Evolutionary conservation across 768 basidiomycete genomes (phyloP).

Genomic region (Holtermannia corniformis): DNA sequence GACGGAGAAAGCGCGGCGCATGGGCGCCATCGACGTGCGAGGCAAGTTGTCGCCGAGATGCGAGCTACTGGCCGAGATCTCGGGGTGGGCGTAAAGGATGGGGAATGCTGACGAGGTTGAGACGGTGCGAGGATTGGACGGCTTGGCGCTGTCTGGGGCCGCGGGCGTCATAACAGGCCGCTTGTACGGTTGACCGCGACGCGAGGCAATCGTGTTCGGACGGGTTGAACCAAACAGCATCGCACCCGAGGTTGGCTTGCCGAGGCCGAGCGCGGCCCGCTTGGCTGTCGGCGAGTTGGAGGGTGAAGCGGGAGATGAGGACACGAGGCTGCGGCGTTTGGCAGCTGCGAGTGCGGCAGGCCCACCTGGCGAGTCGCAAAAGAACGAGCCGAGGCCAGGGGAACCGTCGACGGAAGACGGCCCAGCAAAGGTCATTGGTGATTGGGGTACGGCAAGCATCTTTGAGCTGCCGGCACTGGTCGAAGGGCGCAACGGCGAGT

Average conservation of each 20-base stretch:
- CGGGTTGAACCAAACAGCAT: constrained; percentile 24
- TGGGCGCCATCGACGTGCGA: constrained; percentile 20
- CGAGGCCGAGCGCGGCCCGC: constrained; percentile 20
- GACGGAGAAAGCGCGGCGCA: constrained; percentile 39
- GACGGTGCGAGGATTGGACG: constrained; percentile 4
- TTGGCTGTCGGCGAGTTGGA: constrained; percentile 35
- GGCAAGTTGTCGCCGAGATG: constrained; percentile 15
- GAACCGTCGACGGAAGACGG: constrained; percentile 19
- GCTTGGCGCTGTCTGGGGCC: constrained; percentile 1
- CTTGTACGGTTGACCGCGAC: constrained; percentile 29
- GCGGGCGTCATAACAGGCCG: constrained; percentile 30
- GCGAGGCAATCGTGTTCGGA: constrained; percentile 14
- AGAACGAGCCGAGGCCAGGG: constrained; percentile 33
- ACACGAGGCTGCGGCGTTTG: constrained; percentile 24
- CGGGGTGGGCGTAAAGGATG: constrained; percentile 21
- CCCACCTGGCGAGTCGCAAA: constrained; percentile 34
- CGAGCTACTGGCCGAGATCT: constrained; percentile 6
- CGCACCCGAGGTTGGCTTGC: constrained; percentile 22
- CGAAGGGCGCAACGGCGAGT: constrained; percentile 19
- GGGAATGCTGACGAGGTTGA: constrained; percentile 31
- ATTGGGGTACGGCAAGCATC: constrained; percentile 3
- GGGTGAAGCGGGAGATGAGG: constrained; percentile 33
- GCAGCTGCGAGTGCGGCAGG: constrained; percentile 16
- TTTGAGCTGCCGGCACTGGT: neutral
- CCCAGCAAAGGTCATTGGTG: constrained; percentile 13